Percentiles rank a stretch among this genome's conserved stretches.
Conservation (phyloP, 164 flowering plant species). For the Chimonanthus praecox region DNA sequence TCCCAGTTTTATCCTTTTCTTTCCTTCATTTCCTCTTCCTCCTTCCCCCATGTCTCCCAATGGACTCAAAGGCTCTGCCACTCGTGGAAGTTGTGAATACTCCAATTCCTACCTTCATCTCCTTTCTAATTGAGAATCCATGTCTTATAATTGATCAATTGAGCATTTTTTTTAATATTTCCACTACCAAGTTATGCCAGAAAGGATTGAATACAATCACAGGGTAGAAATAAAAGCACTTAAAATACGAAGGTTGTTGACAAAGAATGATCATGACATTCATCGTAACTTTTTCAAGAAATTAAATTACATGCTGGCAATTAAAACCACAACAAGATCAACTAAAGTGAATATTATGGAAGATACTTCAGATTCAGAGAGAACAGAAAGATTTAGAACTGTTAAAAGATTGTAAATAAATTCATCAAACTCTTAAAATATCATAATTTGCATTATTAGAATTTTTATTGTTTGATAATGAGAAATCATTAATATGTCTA, state of each 20-base stretch:
- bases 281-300: background rate
- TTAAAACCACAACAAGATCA: background rate
- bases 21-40: no score
- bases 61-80: conserved; percentile 62
- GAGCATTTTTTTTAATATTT: background rate
- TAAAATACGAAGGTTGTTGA: background rate
- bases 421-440: no score
- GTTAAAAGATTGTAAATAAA: no score
- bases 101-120: conserved; percentile 46
- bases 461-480: no score
- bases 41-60: background rate
- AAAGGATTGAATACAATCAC: background rate
- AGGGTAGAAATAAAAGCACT: background rate
- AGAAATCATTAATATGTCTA: no score
- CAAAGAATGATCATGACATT: background rate
- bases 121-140: conserved; percentile 52
- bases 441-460: no score
- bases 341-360: no score
- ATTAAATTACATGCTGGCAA: no score
- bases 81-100: conserved; percentile 75
- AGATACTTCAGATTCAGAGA: no score
- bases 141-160: conserved; percentile 27
- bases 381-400: no score
- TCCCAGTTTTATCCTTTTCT: no score
- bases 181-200: background rate